Evolutionary conservation across 2,329 filamentous ascomycete species (phyloP).

Genomic region (Colletotrichum noveboracense): DNA sequence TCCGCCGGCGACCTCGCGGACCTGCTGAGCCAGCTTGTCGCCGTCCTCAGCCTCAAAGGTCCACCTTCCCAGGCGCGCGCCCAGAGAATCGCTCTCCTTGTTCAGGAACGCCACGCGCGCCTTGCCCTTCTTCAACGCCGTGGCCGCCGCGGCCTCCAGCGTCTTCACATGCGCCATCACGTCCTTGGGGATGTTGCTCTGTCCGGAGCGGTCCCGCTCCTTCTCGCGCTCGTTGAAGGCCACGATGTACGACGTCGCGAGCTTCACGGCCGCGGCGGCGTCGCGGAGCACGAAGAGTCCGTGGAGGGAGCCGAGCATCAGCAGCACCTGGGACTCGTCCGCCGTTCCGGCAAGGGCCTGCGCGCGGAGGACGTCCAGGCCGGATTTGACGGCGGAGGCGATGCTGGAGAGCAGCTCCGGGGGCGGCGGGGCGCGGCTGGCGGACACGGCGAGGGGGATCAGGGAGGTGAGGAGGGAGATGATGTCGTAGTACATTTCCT

Average conservation of each 20-base stretch:
- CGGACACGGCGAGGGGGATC: slow-evolving; percentile 28
- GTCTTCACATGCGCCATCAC: slow-evolving; percentile 37
- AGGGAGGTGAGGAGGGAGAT: slow-evolving; percentile 45
- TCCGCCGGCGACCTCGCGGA: slow-evolving; percentile 2
- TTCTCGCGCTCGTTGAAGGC: slow-evolving; percentile 42
- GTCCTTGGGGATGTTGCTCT: slow-evolving; percentile 42
- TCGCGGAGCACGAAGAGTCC: slow-evolving; percentile 42
- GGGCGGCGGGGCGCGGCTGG: background rate
- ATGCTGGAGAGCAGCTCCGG: background rate
- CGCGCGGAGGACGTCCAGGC: slow-evolving; percentile 30
- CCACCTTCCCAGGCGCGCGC: slow-evolving; percentile 30
- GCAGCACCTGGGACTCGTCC: slow-evolving; percentile 18
- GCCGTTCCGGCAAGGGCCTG: slow-evolving; percentile 10
- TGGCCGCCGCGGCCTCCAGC: slow-evolving; percentile 33
- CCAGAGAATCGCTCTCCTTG: slow-evolving; percentile 32
- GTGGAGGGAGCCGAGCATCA: slow-evolving; percentile 38
- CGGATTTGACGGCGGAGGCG: slow-evolving; percentile 23
- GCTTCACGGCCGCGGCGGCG: slow-evolving; percentile 36
- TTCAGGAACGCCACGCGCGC: slow-evolving; percentile 32
- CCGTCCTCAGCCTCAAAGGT: slow-evolving; percentile 23
- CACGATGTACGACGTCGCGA: slow-evolving; percentile 37
- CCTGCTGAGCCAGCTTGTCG: slow-evolving; percentile 3
- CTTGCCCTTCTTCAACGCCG: slow-evolving; percentile 37
- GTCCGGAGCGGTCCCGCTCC: slow-evolving; percentile 43
- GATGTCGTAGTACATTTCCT: slow-evolving; percentile 48